These are phyloP conservation scores for Globisporangium heterothallicum DNA, from an alignment of 352 stramenopile genomes.

Conservation along the genomic window DNA sequence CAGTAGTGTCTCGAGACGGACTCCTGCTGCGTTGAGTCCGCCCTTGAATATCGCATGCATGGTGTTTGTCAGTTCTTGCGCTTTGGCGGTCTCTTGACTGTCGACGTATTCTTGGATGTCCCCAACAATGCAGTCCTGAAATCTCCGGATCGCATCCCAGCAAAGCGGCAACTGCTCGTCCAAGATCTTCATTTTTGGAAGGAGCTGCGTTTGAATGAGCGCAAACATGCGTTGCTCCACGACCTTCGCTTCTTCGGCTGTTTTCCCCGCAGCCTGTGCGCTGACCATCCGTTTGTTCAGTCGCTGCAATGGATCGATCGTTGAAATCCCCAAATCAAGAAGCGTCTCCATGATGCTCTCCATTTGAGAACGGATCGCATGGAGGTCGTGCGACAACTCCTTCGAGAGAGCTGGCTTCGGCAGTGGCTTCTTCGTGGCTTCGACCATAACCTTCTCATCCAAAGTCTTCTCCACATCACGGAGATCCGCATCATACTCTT, in stretches of 20 bases:
- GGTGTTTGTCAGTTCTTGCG: constrained; percentile 1
- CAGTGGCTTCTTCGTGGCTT: constrained; percentile 15
- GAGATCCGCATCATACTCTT: not conserved
- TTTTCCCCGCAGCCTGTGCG: constrained; percentile 37
- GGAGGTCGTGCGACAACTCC: constrained; percentile 16
- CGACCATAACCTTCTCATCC: not conserved
- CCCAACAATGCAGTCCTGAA: not conserved
- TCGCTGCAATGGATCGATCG: constrained; percentile 46
- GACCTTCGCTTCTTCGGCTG: constrained; percentile 72
- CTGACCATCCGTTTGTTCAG: constrained; percentile 37
- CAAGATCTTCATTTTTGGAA: constrained; percentile 1
- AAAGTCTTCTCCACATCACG: not conserved
- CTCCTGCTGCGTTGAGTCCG: not conserved
- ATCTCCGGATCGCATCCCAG: not conserved
- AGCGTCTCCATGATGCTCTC: constrained; percentile 19
- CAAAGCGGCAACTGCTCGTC: not conserved
- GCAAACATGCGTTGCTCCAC: constrained; percentile 49
- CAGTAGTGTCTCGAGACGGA: not conserved
- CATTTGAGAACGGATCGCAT: constrained; percentile 12
- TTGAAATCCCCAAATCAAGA: constrained; percentile 19
- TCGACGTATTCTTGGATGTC: constrained; percentile 20
- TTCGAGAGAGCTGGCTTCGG: constrained; percentile 20
- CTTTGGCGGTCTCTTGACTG: constrained; percentile 13
- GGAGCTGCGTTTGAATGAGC: constrained; percentile 20
- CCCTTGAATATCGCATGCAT: not conserved